Evolutionary conservation across 805 yeast genomes (phyloP).

Genomic region (Starmerella floris): DNA sequence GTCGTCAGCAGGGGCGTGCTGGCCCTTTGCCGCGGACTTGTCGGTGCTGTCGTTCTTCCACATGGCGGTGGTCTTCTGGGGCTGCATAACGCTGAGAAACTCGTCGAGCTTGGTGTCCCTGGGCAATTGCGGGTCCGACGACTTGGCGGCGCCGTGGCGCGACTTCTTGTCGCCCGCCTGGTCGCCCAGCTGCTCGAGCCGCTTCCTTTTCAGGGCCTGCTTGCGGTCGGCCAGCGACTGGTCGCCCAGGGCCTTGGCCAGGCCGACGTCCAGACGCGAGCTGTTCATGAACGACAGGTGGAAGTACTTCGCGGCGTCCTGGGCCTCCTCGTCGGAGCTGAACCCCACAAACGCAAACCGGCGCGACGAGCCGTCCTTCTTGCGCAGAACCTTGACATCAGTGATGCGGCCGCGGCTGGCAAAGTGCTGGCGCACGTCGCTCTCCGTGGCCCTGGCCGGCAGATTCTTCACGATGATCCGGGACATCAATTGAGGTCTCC

Average conservation of each 20-base stretch:
- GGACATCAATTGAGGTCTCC: slow-evolving; percentile 38
- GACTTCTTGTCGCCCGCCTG: not conserved
- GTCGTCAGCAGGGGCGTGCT: slow-evolving; percentile 25
- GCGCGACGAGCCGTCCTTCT: slow-evolving; percentile 73
- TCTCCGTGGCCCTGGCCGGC: slow-evolving; percentile 68
- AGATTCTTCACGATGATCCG: slow-evolving; percentile 85
- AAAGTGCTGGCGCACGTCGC: slow-evolving; percentile 55
- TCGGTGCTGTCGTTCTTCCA: slow-evolving; percentile 29
- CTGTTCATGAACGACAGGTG: slow-evolving; percentile 74
- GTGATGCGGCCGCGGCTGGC: slow-evolving; percentile 50
- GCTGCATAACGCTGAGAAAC: slow-evolving; percentile 71
- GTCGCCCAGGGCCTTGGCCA: slow-evolving; percentile 79
- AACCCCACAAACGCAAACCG: slow-evolving; percentile 89
- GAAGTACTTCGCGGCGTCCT: slow-evolving; percentile 60
- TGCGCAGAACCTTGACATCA: slow-evolving; percentile 75
- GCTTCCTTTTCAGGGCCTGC: slow-evolving; percentile 23
- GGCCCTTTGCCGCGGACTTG: slow-evolving; percentile 18
- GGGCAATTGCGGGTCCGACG: slow-evolving; percentile 17
- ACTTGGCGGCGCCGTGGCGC: slow-evolving; percentile 18
- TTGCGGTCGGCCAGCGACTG: slow-evolving; percentile 48
- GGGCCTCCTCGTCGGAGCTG: slow-evolving; percentile 60
- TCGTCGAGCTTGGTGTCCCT: slow-evolving; percentile 46
- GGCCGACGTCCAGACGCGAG: slow-evolving; percentile 57
- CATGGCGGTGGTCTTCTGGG: slow-evolving; percentile 33
- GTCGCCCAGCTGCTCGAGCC: slow-evolving; percentile 26